Conservation (phyloP, 108 stramenopile genomes). For the Skeletonema potamos region DNA sequence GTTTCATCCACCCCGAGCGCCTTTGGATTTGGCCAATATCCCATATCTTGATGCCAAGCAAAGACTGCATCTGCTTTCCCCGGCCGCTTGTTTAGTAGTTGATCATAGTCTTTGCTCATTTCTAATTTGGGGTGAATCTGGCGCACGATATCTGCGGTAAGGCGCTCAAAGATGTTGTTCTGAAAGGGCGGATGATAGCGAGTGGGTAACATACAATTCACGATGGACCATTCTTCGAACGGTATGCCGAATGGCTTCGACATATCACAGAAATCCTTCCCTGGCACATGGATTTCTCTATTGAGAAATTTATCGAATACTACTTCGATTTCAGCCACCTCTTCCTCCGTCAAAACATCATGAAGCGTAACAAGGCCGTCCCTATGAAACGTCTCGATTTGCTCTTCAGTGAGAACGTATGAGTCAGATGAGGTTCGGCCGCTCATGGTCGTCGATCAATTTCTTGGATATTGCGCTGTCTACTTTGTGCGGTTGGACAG, state of each 20-base stretch:
- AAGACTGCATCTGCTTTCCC: slow-evolving; percentile 45
- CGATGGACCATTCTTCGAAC: slow-evolving; percentile 52
- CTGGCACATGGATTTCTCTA: slow-evolving; percentile 54
- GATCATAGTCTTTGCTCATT: slow-evolving; percentile 64
- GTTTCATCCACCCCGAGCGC: slow-evolving; percentile 46
- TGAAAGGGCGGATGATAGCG: slow-evolving; percentile 49
- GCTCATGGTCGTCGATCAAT: slow-evolving; percentile 2
- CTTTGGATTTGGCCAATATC: slow-evolving; percentile 53
- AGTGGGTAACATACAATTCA: slow-evolving; percentile 67
- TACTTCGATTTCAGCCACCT: slow-evolving; percentile 44
- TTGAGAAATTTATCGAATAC: slow-evolving; percentile 55
- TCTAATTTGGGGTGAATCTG: slow-evolving; percentile 51
- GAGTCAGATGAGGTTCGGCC: slow-evolving; percentile 45
- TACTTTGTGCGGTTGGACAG: no score
- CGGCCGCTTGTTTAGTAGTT: slow-evolving; percentile 56
- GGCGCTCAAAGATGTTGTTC: slow-evolving; percentile 54
- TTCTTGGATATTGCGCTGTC: no score
- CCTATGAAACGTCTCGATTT: slow-evolving; percentile 52
- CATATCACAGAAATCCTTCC: slow-evolving; percentile 76
- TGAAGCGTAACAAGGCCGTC: slow-evolving; percentile 56
- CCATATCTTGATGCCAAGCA: slow-evolving; percentile 55
- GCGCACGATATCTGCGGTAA: slow-evolving; percentile 43
- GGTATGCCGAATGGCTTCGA: slow-evolving; percentile 59
- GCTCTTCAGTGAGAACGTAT: slow-evolving; percentile 50
- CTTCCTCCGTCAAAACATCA: slow-evolving; percentile 60